phyloP scores from a whole-genome alignment of 805 yeast species.

The Yamadazyma phyllophila region DNA sequence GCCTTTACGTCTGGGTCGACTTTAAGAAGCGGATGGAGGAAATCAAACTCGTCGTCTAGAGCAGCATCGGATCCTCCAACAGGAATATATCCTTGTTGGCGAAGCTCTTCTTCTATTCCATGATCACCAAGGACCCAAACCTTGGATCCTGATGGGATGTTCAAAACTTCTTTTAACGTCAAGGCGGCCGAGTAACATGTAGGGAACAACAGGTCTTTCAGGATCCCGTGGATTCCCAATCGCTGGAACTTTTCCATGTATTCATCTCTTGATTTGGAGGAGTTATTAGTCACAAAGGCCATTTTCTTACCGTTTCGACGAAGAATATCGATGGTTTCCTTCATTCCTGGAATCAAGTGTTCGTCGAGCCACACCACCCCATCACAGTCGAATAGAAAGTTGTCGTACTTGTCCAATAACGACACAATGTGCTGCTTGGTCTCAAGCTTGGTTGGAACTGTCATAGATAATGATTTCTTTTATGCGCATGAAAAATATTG shows the following conservation, averaged over 20 bases:
- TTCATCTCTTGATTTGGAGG: conserved; percentile 32
- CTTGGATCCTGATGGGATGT: conserved; percentile 28
- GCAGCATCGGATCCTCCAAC: conserved; percentile 33
- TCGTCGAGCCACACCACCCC: conserved; percentile 44
- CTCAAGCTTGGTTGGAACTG: conserved; percentile 13
- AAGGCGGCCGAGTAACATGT: conserved; percentile 38
- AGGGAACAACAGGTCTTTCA: conserved; percentile 31
- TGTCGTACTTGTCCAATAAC: conserved; percentile 46
- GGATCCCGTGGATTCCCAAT: conserved; percentile 28
- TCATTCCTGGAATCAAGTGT: conserved; percentile 31
- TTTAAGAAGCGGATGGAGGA: conserved; percentile 22
- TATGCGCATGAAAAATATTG: not conserved
- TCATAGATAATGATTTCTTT: not conserved
- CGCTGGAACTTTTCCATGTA: conserved; percentile 31
- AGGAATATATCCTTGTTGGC: conserved; percentile 30
- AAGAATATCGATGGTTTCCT: conserved; percentile 24
- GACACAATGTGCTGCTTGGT: conserved; percentile 42
- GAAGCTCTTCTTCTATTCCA: conserved; percentile 37
- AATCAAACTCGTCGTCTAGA: conserved; percentile 25
- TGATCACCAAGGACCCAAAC: conserved; percentile 41
- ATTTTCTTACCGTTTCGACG: conserved; percentile 22
- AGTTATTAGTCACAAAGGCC: conserved; percentile 39
- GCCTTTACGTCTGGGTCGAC: conserved; percentile 41
- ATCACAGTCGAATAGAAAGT: conserved; percentile 42
- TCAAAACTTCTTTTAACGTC: conserved; percentile 22